Base-by-base conservation (phyloP, 2,329 filamentous ascomycete species). In the Paecilomyces sp. region DNA sequence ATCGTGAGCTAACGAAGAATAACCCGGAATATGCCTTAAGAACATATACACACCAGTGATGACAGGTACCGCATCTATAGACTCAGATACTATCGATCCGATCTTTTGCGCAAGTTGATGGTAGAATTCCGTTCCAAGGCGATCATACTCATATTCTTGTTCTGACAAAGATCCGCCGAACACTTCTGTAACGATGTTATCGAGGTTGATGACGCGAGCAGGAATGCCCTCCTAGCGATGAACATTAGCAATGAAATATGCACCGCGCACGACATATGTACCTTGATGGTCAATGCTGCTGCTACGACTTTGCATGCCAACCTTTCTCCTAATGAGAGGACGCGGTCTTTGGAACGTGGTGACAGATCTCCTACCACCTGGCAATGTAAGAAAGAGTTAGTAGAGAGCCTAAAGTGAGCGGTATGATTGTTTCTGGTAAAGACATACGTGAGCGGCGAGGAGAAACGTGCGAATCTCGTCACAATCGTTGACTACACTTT, bases 1-100 rank as follows among this genome's bases (percentile, higher is more conserved):
- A 80, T 25, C 79, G 81, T 78, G 62, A 82, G 79, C 11, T 18
- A 58, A 34, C 3, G n/a, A 34, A 28, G 9, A 12, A 30, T 28
- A 12, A 18, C 3, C 12, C 24, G 3, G 31, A 3, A 9, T 4
- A 31, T 55, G 6, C 2, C 9, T 25, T 12, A 55, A 30, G 13
- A 28, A 22, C n/a, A 5, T 25, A 25, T 25, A 54, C 52, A 54
- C 15, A 54, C 22, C 47, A 51, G 47, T 51, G 47, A 51, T 51
- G 6, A 51, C 47, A 18, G 47, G 47, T 8, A 51, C 22, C 22
- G 15, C 22, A 24, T 24, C 47, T 18, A 15, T 51, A 51, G 15
- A 18, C 7, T 51, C 47, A 24, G 22, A 24, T 18, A 51, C n/a
- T n/a, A 51, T 18, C 15, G 15, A 18, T 3, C 47, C 47, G 15